These are phyloP conservation scores for Raddia guianensis DNA, from an alignment of 176 grass and related monocot genomes.

Conservation along the genomic window DNA sequence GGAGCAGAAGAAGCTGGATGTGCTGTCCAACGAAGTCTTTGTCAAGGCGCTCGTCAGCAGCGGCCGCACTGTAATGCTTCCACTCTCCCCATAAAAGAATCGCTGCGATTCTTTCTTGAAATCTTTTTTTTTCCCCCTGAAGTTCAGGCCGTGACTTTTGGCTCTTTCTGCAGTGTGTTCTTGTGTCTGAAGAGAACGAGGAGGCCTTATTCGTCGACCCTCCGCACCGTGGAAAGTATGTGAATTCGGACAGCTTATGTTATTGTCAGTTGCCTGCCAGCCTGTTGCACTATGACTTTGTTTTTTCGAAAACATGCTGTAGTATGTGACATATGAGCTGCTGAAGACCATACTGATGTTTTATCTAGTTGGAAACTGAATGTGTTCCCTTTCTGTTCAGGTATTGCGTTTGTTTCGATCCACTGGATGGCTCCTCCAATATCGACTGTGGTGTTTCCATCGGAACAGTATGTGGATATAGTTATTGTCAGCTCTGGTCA, in stretches of 20 bases:
- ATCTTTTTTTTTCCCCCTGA: not conserved
- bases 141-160: slow-evolving; percentile 11
- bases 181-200: slow-evolving; percentile 98
- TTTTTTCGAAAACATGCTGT: not conserved
- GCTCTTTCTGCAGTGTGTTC: slow-evolving; percentile 58
- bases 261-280: not conserved
- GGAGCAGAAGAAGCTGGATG: slow-evolving; percentile 98
- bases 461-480: slow-evolving; percentile 68
- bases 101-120: not conserved
- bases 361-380: not conserved
- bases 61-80: slow-evolving; percentile 68
- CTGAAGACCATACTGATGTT: not conserved
- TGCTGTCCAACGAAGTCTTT: slow-evolving; percentile 95
- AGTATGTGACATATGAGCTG: not conserved
- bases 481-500: not conserved
- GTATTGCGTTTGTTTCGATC: slow-evolving; percentile 94
- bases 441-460: slow-evolving; percentile 97
- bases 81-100: not conserved
- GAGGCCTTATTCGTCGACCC: slow-evolving; percentile 85
- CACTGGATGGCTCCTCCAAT: slow-evolving; percentile 96
- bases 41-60: slow-evolving; percentile 94
- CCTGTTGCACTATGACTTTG: not conserved
- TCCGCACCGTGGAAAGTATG: slow-evolving; percentile 77
- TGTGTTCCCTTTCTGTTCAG: slow-evolving; percentile 33
- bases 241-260: slow-evolving; percentile 8